A percentile compares a stretch with the other conserved stretches of the same genome.
Conservation (phyloP, 345 rosid species). For the Arabis alpina region DNA sequence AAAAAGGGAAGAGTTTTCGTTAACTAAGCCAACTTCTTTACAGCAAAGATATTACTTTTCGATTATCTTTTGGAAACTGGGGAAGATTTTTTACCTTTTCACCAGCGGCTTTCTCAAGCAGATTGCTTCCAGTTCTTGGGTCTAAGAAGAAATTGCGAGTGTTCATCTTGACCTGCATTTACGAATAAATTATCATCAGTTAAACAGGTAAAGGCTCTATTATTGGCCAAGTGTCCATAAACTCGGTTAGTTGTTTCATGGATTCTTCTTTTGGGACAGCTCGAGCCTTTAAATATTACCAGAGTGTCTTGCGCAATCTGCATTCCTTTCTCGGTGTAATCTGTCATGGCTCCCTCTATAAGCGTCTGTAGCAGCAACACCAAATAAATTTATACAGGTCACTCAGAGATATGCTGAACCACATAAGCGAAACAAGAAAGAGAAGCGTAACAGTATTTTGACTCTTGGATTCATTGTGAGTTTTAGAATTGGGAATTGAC, state of each 20-base stretch:
- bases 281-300: slow-evolving; percentile 51
- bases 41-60: slow-evolving; percentile 3
- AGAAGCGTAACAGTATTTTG: neutral
- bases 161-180: slow-evolving; percentile 67
- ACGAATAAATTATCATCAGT: slow-evolving; percentile 6
- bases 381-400: neutral
- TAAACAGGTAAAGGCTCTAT: slow-evolving; percentile 7
- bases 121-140: slow-evolving; percentile 66
- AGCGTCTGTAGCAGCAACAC: slow-evolving; percentile 61
- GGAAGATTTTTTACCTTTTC: slow-evolving; percentile 64
- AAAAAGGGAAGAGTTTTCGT: neutral
- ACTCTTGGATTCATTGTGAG: neutral
- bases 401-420: slow-evolving; percentile 3
- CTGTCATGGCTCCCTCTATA: slow-evolving; percentile 87
- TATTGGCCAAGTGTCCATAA: neutral
- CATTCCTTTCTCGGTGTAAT: slow-evolving; percentile 85
- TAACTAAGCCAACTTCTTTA: slow-evolving; percentile 8
- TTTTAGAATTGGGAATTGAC: neutral
- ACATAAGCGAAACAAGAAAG: neutral
- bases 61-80: too few species aligned
- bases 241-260: neutral
- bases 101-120: slow-evolving; percentile 79
- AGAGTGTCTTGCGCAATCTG: slow-evolving; percentile 82
- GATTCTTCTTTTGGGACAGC: slow-evolving; percentile 15
- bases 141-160: slow-evolving; percentile 60